phyloP scores from a whole-genome alignment of 331 rosid genomes.

The Spiraea crenata region DNA sequence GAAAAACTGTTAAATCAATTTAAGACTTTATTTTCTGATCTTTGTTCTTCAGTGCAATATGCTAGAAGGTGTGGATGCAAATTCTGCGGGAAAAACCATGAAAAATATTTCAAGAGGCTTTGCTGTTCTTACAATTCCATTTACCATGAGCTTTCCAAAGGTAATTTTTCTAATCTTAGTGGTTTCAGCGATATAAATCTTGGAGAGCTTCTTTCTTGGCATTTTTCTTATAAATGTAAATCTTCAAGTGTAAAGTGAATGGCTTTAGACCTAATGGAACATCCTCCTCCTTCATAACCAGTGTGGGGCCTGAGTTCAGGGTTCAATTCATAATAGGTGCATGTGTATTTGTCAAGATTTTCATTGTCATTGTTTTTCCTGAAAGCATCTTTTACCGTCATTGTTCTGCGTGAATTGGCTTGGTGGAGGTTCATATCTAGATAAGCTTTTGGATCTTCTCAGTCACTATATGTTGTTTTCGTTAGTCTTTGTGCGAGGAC shows the following conservation, averaged over 20 bases:
- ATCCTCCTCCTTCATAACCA: neutral
- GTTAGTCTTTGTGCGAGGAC: no score
- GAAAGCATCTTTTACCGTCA: constrained; percentile 10
- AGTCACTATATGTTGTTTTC: neutral
- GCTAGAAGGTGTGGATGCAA: constrained; percentile 98
- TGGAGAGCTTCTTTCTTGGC: constrained; percentile 12
- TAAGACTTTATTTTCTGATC: neutral
- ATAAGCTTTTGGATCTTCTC: neutral
- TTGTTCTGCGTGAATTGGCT: constrained; percentile 5
- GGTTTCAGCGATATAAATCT: neutral
- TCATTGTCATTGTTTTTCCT: neutral
- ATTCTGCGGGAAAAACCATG: constrained; percentile 69
- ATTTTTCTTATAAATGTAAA: neutral
- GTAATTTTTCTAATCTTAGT: constrained; percentile 36
- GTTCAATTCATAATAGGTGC: neutral
- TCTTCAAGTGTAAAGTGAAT: neutral
- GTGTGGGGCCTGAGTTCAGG: neutral
- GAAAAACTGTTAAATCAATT: neutral
- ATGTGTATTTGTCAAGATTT: neutral
- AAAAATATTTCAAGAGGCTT: constrained; percentile 73
- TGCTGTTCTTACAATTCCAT: constrained; percentile 86
- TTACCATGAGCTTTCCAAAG: constrained; percentile 84
- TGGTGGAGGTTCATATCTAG: constrained; percentile 4
- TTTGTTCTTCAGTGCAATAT: constrained; percentile 56
- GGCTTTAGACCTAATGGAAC: constrained; percentile 6